These are phyloP conservation scores for Termitomyces sp. DNA, from an alignment of 768 basidiomycete species.

Conservation along the genomic window DNA sequence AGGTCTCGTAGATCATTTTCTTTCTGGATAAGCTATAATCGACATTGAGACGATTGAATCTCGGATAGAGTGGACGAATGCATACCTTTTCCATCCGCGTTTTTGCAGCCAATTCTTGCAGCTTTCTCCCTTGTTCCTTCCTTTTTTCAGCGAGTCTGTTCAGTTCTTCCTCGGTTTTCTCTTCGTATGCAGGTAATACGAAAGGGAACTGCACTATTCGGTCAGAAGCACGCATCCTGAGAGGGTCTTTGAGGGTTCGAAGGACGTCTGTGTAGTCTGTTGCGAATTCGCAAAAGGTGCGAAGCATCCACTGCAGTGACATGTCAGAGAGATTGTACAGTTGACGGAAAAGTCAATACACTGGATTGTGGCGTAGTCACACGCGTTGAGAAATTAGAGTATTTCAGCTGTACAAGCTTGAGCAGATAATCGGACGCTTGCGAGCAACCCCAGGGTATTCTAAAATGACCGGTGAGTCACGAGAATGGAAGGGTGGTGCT, in stretches of 20 bases:
- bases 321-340: background rate
- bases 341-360: slow-evolving; percentile 35
- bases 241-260: slow-evolving; percentile 62
- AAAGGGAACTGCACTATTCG: slow-evolving; percentile 89
- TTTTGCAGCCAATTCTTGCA: slow-evolving; percentile 90
- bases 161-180: slow-evolving; percentile 91
- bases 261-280: slow-evolving; percentile 69
- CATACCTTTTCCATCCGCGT: slow-evolving; percentile 78
- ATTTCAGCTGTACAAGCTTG: slow-evolving; percentile 93
- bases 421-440: slow-evolving; percentile 90
- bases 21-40: slow-evolving; percentile 71
- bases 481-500: background rate
- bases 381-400: slow-evolving; percentile 86
- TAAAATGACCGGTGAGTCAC: slow-evolving; percentile 21
- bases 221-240: slow-evolving; percentile 55
- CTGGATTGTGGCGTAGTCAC: slow-evolving; percentile 73
- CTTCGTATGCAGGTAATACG: slow-evolving; percentile 53
- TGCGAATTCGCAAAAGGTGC: slow-evolving; percentile 80
- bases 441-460: slow-evolving; percentile 91
- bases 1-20: slow-evolving; percentile 70
- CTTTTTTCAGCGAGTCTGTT: slow-evolving; percentile 71
- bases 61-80: background rate
- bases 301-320: slow-evolving; percentile 76
- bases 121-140: slow-evolving; percentile 78
- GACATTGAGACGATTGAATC: too few relatives aligned